phyloP scores from a whole-genome alignment of 768 basidiomycete genomes.

The Tylopilus rubrobrunneus region DNA sequence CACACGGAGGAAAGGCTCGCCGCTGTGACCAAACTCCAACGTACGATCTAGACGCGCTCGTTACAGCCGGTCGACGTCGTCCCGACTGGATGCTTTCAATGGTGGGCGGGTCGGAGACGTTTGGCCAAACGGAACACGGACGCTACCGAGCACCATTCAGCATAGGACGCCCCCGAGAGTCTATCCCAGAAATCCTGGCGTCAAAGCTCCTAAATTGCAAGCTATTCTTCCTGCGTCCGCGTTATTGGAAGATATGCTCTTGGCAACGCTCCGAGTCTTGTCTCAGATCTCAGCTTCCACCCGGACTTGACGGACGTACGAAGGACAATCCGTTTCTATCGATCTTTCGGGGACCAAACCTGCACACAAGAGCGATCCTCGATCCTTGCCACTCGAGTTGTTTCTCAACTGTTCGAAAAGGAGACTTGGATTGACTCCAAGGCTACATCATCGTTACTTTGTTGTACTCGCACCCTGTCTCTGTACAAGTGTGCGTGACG shows the following conservation, averaged over 20 bases:
- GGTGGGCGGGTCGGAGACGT: slow-evolving; percentile 12
- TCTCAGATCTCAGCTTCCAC: slow-evolving; percentile 34
- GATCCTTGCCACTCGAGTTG: slow-evolving; percentile 9
- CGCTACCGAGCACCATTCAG: not conserved
- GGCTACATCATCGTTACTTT: slow-evolving; percentile 39
- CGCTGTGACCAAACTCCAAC: slow-evolving; percentile 11
- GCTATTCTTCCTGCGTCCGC: slow-evolving; percentile 16
- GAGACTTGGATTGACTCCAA: slow-evolving; percentile 41
- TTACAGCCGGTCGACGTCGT: slow-evolving; percentile 20
- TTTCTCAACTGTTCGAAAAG: slow-evolving; percentile 38
- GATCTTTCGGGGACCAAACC: not conserved
- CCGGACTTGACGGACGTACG: slow-evolving; percentile 23
- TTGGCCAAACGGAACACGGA: not conserved
- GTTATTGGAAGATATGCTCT: slow-evolving; percentile 47
- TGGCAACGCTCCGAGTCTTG: slow-evolving; percentile 19
- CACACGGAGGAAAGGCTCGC: not conserved
- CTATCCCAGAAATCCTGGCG: too few species aligned
- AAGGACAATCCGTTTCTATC: slow-evolving; percentile 5
- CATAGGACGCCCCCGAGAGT: too few species aligned
- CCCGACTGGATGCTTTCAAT: slow-evolving; percentile 20
- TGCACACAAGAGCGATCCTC: not conserved
- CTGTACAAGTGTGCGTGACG: slow-evolving; percentile 23
- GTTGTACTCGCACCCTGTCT: slow-evolving; percentile 38
- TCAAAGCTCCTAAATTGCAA: too few species aligned
- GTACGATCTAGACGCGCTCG: slow-evolving; percentile 20